Evolutionary conservation across 176 grass and related monocot species (phyloP).

Genomic region (Saccharum officinarum): DNA sequence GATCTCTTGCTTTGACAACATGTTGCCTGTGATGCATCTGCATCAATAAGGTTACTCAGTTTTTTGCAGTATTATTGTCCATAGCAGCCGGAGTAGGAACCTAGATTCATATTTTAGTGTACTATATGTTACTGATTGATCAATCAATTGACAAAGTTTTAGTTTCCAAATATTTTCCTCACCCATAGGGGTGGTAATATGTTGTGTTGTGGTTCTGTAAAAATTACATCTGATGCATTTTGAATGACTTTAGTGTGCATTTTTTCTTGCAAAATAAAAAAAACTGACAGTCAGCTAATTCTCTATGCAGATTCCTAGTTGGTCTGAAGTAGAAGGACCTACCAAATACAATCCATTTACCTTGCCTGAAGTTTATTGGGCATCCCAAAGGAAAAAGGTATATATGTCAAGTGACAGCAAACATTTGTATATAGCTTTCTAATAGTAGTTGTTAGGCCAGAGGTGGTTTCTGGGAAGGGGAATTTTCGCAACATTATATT

Average conservation of each 20-base stretch:
- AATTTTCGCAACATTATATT: not conserved
- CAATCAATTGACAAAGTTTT: conserved; percentile 1
- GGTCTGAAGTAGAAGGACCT: conserved; percentile 67
- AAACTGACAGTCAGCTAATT: not conserved
- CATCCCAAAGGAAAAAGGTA: conserved; percentile 93
- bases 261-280: not conserved
- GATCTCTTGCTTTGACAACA: not conserved
- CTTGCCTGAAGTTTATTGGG: conserved; percentile 87
- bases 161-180: not conserved
- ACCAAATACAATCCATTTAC: conserved; percentile 90
- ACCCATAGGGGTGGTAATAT: not conserved
- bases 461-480: not conserved
- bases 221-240: not conserved
- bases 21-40: conserved; percentile 10
- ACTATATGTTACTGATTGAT: conserved; percentile 2
- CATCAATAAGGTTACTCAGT: not conserved
- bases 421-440: not conserved
- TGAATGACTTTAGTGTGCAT: not conserved
- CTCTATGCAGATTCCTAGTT: conserved; percentile 81
- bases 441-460: conserved; percentile 15
- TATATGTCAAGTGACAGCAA: not conserved
- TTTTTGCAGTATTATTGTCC: conserved; percentile 1
- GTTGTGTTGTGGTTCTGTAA: conserved; percentile 10
- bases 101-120: not conserved
- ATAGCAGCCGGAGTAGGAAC: conserved; percentile 10